Percentiles rank a stretch among this genome's conserved stretches.
These are phyloP conservation scores for Phytophthora cactorum DNA, from an alignment of 352 stramenopile species.

Conservation along the genomic window DNA sequence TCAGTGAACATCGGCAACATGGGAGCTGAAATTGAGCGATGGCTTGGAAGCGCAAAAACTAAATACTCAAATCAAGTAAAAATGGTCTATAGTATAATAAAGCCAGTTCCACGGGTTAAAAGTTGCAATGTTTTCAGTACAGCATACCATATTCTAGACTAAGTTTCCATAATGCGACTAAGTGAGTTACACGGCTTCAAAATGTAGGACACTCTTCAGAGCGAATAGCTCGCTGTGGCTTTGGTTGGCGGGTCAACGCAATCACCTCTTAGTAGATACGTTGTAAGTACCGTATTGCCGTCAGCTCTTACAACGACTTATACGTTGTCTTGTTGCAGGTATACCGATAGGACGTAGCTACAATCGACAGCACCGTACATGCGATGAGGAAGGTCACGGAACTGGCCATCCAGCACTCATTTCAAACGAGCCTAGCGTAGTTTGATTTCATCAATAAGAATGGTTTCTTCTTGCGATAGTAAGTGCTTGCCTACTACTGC, in stretches of 20 bases:
- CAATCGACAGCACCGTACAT: too few species aligned
- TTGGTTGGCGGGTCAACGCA: not conserved
- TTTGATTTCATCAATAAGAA: too few species aligned
- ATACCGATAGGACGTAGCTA: too few species aligned
- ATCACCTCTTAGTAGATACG: not conserved
- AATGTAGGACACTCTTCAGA: not conserved
- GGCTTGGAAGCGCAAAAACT: too few species aligned
- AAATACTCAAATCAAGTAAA: not conserved
- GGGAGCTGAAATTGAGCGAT: too few species aligned
- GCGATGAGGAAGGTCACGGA: too few species aligned
- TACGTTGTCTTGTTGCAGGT: not conserved
- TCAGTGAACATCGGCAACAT: constrained; percentile 5
- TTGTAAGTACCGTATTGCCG: too few species aligned
- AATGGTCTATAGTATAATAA: not conserved
- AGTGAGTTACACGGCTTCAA: not conserved
- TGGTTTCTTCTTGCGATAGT: too few species aligned
- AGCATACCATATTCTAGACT: not conserved
- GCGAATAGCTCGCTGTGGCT: not conserved
- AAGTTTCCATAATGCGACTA: not conserved
- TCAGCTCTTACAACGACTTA: too few species aligned
- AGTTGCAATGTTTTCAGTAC: not conserved
- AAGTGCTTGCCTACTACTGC: too few species aligned
- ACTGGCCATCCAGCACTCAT: too few species aligned
- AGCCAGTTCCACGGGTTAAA: not conserved
- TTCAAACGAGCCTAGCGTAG: too few species aligned